A percentile compares a stretch with the other conserved stretches of the same genome.
phyloP scores from a whole-genome alignment of 305 asterid species.

The Solanum hybrid region DNA sequence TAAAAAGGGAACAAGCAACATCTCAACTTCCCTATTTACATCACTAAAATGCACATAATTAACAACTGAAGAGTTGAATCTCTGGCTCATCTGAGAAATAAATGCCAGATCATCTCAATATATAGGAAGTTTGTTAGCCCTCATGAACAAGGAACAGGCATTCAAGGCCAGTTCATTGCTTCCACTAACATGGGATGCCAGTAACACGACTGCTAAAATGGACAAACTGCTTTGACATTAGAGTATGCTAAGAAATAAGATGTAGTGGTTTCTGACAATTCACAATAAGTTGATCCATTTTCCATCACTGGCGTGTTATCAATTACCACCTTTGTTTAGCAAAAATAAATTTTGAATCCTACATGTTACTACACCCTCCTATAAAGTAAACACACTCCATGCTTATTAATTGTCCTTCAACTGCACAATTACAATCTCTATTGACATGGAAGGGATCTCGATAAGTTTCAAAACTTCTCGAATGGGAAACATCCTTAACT shows the following conservation, averaged over 20 bases:
- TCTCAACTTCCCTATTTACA: neutral
- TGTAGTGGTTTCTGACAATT: neutral
- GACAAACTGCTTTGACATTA: neutral
- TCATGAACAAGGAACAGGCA: neutral
- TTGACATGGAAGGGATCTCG: neutral
- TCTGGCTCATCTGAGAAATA: neutral
- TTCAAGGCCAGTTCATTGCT: neutral
- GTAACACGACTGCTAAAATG: neutral
- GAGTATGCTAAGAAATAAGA: neutral
- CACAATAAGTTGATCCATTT: neutral
- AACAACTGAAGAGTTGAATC: neutral
- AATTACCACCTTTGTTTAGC: neutral
- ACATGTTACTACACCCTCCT: neutral
- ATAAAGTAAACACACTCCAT: neutral
- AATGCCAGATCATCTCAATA: neutral
- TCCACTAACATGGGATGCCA: neutral
- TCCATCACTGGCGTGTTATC: neutral
- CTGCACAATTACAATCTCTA: neutral
- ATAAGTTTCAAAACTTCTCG: neutral
- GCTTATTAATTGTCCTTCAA: neutral
- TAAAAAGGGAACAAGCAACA: neutral
- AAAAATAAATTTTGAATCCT: neutral
- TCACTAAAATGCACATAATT: neutral
- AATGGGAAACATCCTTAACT: neutral
- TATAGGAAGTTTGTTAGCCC: neutral